Conservation (phyloP, 306 rosid genomes). For the Citrullus mucosospermus region DNA sequence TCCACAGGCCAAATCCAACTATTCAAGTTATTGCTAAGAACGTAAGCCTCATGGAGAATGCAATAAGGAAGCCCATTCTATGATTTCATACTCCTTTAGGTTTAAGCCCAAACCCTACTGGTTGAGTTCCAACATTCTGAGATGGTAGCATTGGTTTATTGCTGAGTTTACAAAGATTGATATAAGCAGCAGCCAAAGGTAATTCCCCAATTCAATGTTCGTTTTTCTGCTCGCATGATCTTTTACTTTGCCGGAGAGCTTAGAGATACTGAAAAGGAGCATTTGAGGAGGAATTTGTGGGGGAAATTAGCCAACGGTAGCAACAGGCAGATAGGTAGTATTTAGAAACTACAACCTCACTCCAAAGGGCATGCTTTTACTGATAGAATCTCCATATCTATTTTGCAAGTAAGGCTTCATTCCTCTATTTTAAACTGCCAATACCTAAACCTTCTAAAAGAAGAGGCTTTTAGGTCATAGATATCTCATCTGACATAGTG, state of each 20-base stretch:
- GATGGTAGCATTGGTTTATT: neutral
- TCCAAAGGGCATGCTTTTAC: neutral
- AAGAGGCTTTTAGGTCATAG: neutral
- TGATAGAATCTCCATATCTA: neutral
- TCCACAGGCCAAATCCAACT: too few relatives aligned
- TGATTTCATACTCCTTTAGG: too few relatives aligned
- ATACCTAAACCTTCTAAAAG: neutral
- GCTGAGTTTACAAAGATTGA: neutral
- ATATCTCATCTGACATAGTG: neutral
- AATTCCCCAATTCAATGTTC: neutral
- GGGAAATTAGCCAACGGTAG: neutral
- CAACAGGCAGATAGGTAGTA: too few relatives aligned
- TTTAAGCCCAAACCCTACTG: too few relatives aligned
- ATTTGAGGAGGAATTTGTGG: too few relatives aligned
- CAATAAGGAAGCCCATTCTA: too few relatives aligned
- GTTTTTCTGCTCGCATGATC: neutral
- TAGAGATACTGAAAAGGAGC: too few relatives aligned
- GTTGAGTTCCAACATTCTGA: too few relatives aligned
- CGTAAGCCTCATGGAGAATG: too few relatives aligned
- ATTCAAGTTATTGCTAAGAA: too few relatives aligned
- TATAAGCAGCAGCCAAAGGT: neutral
- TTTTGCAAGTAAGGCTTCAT: neutral
- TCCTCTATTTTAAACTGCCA: neutral
- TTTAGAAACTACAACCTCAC: neutral
- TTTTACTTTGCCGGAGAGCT: neutral